phyloP scores from a whole-genome alignment of 305 asterid species.

The Fraxinus nigra region DNA sequence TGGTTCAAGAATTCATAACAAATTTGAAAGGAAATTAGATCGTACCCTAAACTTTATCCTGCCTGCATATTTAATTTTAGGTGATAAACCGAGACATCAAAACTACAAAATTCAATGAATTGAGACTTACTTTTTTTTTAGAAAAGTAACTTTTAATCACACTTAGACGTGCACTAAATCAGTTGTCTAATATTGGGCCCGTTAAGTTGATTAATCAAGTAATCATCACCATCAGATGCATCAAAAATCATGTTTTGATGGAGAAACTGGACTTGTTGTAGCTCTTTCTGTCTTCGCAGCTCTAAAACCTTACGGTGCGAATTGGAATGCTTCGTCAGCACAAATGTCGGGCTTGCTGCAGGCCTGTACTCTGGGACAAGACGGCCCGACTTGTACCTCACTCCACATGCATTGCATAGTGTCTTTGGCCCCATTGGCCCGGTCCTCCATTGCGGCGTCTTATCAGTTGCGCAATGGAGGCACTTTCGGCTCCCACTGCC shows the following conservation, averaged over 20 bases:
- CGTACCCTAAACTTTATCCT: conserved; percentile 1
- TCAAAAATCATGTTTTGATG: conserved; percentile 64
- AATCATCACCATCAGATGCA: conserved; percentile 59
- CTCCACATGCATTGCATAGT: conserved; percentile 82
- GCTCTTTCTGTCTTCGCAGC: conserved; percentile 72
- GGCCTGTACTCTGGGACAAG: conserved; percentile 85
- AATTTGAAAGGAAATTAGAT: conserved; percentile 8
- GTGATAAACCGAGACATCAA: conserved; percentile 14
- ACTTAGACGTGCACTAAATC: conserved; percentile 21
- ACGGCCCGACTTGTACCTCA: conserved; percentile 77
- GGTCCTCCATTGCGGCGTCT: conserved; percentile 89
- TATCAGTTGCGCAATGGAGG: conserved; percentile 83
- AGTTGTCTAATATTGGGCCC: conserved; percentile 69
- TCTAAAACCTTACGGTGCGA: conserved; percentile 80
- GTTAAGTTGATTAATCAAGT: conserved; percentile 68
- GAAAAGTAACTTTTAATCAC: background rate
- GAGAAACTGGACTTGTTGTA: conserved; percentile 39
- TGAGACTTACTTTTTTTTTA: conserved; percentile 24
- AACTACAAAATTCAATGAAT: conserved; percentile 44
- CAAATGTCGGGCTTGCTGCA: conserved; percentile 83
- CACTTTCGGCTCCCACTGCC: conserved; percentile 59
- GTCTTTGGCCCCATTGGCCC: conserved; percentile 93
- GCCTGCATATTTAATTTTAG: background rate
- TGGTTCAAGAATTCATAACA: conserved; percentile 27
- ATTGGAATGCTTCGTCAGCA: conserved; percentile 68